phyloP scores from a whole-genome alignment of 177 flowering plant genomes.

The Vitis hybrid region DNA sequence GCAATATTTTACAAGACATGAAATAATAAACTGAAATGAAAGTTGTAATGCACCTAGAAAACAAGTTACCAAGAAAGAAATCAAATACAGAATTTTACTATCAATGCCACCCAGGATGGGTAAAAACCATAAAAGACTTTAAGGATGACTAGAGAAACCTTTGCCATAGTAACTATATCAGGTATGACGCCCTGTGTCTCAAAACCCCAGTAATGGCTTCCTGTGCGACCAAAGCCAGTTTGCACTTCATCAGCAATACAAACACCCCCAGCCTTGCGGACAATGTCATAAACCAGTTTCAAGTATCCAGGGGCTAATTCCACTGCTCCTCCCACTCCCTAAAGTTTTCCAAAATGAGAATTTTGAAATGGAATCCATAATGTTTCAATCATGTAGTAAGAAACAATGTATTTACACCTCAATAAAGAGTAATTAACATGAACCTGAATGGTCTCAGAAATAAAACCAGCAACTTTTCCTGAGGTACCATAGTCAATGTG shows the following conservation, averaged over 20 bases:
- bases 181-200: slow-evolving; percentile 92
- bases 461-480: slow-evolving; percentile 96
- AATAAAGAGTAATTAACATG: not conserved
- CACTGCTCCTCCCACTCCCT: slow-evolving; percentile 99
- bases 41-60: not conserved
- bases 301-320: slow-evolving; percentile 95
- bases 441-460: slow-evolving; percentile 98
- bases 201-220: slow-evolving; percentile 97
- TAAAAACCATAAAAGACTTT: not conserved
- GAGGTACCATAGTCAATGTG: slow-evolving; percentile 91
- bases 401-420: not conserved
- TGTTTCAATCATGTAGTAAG: not conserved
- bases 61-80: too few species aligned
- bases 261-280: slow-evolving; percentile 90
- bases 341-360: slow-evolving; percentile 13
- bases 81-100: not conserved
- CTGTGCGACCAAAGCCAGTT: slow-evolving; percentile 98
- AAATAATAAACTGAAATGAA: not conserved
- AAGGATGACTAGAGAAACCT: slow-evolving; percentile 43
- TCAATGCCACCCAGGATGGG: not conserved
- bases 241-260: slow-evolving; percentile 99
- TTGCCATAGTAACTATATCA: slow-evolving; percentile 98
- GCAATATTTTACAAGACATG: not conserved
- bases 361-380: not conserved
- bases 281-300: slow-evolving; percentile 83